Percentiles rank a stretch among this genome's conserved stretches.
Conservation (phyloP, 164 flowering plant species). For the Amborella trichopoda region DNA sequence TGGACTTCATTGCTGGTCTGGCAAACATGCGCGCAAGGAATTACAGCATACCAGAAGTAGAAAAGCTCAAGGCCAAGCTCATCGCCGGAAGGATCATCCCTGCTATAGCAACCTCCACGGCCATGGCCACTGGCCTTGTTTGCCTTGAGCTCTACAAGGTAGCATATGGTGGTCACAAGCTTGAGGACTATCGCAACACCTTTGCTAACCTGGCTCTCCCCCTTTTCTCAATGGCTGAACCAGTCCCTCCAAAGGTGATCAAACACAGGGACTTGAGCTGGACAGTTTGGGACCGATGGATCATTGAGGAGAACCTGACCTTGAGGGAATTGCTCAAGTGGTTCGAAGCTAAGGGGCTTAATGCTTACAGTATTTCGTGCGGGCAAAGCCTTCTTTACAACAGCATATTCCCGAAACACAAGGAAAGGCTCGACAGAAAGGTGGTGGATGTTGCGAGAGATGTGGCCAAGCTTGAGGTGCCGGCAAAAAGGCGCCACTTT, state of each 20-base stretch:
- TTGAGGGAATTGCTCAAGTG: conserved; percentile 59
- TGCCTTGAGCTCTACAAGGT: conserved; percentile 88
- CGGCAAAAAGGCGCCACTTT: conserved; percentile 46
- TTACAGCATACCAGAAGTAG: conserved; percentile 83
- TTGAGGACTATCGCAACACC: conserved; percentile 79
- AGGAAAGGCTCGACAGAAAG: conserved; percentile 55
- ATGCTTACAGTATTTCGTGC: conserved; percentile 78
- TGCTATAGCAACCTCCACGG: conserved; percentile 82
- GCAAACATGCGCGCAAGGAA: conserved; percentile 93
- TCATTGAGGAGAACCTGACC: conserved; percentile 45
- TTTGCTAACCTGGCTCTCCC: conserved; percentile 85
- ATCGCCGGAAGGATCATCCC: conserved; percentile 91
- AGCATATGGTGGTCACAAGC: conserved; percentile 50
- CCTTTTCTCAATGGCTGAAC: conserved; percentile 78
- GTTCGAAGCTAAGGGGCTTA: conserved; percentile 61
- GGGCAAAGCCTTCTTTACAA: conserved; percentile 74
- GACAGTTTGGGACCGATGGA: conserved; percentile 95
- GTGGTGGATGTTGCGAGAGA: conserved; percentile 65
- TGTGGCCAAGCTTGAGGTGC: conserved; percentile 57
- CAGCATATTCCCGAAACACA: conserved; percentile 66
- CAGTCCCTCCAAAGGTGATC: conserved; percentile 77
- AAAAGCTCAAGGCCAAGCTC: conserved; percentile 82
- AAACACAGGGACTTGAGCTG: conserved; percentile 71
- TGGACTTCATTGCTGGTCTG: conserved; percentile 75
- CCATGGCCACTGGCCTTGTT: conserved; percentile 87